Percentiles rank a stretch among this genome's conserved stretches.
Conservation (phyloP, 2,329 filamentous ascomycete genomes). For the Tolypocladium guangdongense region DNA sequence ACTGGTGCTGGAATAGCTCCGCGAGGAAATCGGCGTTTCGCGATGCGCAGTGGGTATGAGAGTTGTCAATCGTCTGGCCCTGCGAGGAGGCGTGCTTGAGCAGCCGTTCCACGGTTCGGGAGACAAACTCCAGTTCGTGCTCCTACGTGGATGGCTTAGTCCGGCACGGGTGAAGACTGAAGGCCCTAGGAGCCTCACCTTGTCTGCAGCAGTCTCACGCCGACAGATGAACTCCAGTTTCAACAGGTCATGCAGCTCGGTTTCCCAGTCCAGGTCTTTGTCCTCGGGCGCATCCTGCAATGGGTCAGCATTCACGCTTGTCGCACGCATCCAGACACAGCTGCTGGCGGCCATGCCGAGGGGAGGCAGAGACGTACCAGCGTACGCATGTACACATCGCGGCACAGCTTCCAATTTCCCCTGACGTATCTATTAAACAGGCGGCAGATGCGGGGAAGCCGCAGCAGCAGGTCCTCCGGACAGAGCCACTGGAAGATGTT, state of each 20-base stretch:
- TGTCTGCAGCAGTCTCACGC: constrained; percentile 18
- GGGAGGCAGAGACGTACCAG: constrained; percentile 32
- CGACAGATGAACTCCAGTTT: constrained; percentile 33
- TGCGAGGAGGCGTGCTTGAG: constrained; percentile 31
- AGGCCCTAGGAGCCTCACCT: constrained; percentile 21
- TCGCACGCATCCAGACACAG: not conserved
- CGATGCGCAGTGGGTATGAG: constrained; percentile 30
- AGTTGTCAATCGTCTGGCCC: constrained; percentile 16
- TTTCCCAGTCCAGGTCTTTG: constrained; percentile 28
- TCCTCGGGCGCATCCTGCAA: constrained; percentile 21
- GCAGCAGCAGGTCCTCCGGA: constrained; percentile 42
- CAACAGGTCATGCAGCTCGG: constrained; percentile 31
- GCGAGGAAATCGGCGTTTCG: constrained; percentile 34
- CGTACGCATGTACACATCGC: constrained; percentile 46
- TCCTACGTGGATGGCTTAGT: constrained; percentile 16
- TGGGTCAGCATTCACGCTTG: not conserved
- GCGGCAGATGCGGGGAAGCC: constrained; percentile 41
- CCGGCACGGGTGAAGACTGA: not conserved
- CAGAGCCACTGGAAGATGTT: constrained; percentile 46
- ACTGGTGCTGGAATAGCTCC: constrained; percentile 31
- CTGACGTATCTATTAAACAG: constrained; percentile 42
- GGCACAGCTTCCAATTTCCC: constrained; percentile 48
- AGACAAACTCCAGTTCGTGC: constrained; percentile 36
- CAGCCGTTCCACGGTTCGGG: constrained; percentile 31
- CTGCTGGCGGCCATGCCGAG: too few species aligned